Conservation (phyloP, 2,329 filamentous ascomycete species). For the Cytospora piceae region DNA sequence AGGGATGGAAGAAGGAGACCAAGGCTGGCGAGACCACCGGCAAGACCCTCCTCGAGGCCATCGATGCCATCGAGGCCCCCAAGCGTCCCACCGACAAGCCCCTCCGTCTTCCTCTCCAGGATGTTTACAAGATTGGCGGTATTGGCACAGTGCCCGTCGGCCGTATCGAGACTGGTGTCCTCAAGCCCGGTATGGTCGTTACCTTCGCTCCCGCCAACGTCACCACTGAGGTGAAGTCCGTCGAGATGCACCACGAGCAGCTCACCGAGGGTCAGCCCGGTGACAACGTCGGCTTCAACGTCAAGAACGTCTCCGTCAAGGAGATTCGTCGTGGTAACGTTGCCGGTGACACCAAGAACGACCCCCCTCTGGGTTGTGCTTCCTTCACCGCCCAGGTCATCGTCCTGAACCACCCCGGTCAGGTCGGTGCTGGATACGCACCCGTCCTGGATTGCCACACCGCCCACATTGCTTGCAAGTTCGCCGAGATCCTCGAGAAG, state of each 20-base stretch:
- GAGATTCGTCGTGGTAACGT: conserved; percentile 99
- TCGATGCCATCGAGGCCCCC: conserved; percentile 92
- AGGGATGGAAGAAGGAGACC: conserved; percentile 99
- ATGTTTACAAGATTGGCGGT: conserved; percentile 99
- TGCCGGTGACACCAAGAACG: conserved; percentile 99
- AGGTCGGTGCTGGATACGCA: conserved; percentile 98
- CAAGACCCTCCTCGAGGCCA: conserved; percentile 99
- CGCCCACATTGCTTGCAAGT: conserved; percentile 99
- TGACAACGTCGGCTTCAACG: conserved; percentile 99
- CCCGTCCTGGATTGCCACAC: conserved; percentile 99
- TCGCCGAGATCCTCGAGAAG: conserved; percentile 99
- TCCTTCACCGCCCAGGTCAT: conserved; percentile 99
- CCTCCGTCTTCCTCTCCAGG: conserved; percentile 99
- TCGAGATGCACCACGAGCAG: conserved; percentile 99
- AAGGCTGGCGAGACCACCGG: conserved; percentile 83
- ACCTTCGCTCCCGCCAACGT: conserved; percentile 98
- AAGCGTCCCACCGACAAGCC: conserved; percentile 97
- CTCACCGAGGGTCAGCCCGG: conserved; percentile 91
- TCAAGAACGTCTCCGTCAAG: conserved; percentile 99
- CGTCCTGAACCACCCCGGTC: conserved; percentile 99
- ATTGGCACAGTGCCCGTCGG: conserved; percentile 99
- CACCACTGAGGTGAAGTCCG: conserved; percentile 99
- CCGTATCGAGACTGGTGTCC: conserved; percentile 99
- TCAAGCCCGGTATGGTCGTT: conserved; percentile 91
- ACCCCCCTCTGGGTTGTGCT: conserved; percentile 85